phyloP scores from a whole-genome alignment of 768 basidiomycete species.

The Sporobolomyces roseus region DNA sequence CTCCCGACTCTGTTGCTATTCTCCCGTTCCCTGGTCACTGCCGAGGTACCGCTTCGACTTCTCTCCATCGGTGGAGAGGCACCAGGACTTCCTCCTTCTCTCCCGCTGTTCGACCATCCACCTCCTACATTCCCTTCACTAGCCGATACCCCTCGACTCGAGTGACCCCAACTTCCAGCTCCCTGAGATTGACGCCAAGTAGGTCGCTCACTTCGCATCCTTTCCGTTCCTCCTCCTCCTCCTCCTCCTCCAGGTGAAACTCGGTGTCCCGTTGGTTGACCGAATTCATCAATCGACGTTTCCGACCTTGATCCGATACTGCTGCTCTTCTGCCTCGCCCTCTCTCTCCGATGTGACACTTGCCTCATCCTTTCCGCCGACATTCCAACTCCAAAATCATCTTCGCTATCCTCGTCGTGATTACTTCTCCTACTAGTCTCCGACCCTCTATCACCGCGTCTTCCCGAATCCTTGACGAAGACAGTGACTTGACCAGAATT shows the following conservation, averaged over 20 bases:
- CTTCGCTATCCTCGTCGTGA: constrained; percentile 50
- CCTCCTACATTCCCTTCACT: constrained; percentile 4
- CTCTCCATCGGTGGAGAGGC: constrained; percentile 23
- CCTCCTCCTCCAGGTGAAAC: constrained; percentile 1
- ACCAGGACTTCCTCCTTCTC: not conserved
- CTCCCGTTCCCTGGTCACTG: not conserved
- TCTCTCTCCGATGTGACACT: constrained; percentile 51
- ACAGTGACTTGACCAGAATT: constrained; percentile 70
- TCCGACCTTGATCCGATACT: constrained; percentile 54
- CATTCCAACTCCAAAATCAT: constrained; percentile 67
- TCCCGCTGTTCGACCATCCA: not conserved
- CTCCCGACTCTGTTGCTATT: not conserved
- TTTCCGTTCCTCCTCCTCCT: constrained; percentile 15
- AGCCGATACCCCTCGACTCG: constrained; percentile 6
- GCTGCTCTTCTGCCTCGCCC: constrained; percentile 1
- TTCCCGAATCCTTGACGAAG: constrained; percentile 74
- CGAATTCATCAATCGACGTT: constrained; percentile 16
- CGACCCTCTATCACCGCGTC: constrained; percentile 46
- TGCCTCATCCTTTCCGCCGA: constrained; percentile 59
- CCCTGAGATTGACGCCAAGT: constrained; percentile 12
- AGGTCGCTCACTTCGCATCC: constrained; percentile 24
- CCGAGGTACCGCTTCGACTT: constrained; percentile 4
- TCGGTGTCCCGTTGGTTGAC: constrained; percentile 7
- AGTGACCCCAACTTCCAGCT: constrained; percentile 10
- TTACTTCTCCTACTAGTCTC: constrained; percentile 65